phyloP scores from a whole-genome alignment of 2,329 filamentous ascomycete species.

The Colletotrichum ledebouriae region DNA sequence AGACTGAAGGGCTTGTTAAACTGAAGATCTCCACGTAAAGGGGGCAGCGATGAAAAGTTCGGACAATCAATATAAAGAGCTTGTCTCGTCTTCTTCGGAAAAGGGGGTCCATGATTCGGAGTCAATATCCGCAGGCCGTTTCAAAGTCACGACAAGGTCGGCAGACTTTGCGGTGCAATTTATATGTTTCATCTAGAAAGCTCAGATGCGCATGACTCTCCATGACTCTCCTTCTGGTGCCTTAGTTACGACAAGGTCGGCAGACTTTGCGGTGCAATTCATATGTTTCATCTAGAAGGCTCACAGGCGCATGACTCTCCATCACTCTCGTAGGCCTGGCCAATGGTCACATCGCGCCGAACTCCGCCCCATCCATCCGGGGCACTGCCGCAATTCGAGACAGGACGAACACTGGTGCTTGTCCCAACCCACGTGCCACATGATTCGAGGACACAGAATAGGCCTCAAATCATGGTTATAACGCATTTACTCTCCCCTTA shows the following conservation, averaged over 20 bases:
- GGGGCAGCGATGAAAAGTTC: background rate
- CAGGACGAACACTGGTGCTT: too few relatives aligned
- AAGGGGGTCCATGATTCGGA: background rate
- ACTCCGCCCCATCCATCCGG: constrained; percentile 5
- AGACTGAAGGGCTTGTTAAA: too few relatives aligned
- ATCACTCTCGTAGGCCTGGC: background rate
- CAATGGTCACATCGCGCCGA: background rate
- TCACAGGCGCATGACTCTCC: background rate
- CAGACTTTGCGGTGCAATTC: background rate
- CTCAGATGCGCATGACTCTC: background rate
- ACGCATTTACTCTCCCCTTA: constrained; percentile 53
- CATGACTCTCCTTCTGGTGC: background rate
- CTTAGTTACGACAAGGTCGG: background rate
- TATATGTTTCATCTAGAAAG: constrained; percentile 2
- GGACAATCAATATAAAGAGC: constrained; percentile 1
- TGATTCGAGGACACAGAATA: too few relatives aligned
- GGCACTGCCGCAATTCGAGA: background rate
- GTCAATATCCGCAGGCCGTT: too few relatives aligned
- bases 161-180: background rate
- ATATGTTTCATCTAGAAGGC: constrained; percentile 2
- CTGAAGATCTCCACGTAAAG: too few relatives aligned
- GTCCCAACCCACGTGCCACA: too few relatives aligned
- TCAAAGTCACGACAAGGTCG: background rate
- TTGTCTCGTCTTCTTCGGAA: constrained; percentile 4
- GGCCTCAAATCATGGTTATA: background rate